These are phyloP conservation scores for Blastomyces gilchristii DNA, from an alignment of 2,329 filamentous ascomycete genomes.

Conservation along the genomic window DNA sequence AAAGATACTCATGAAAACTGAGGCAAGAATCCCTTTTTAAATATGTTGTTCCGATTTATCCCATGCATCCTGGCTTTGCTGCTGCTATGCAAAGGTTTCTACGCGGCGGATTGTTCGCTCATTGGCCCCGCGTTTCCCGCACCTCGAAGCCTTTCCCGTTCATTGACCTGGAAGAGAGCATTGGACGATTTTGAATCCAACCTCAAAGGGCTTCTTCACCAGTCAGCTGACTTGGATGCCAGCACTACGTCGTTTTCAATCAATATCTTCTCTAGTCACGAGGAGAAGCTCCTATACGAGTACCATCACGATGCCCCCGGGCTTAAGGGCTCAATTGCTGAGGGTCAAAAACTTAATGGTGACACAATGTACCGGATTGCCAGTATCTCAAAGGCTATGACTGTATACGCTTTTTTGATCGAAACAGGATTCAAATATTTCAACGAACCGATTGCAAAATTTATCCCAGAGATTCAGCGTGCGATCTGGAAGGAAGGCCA, in stretches of 20 bases:
- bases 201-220: background rate
- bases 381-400: slow-evolving; percentile 40
- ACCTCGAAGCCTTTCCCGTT: background rate
- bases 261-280: slow-evolving; percentile 12
- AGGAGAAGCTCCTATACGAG: slow-evolving; percentile 13
- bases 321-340: slow-evolving; percentile 17
- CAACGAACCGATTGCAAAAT: slow-evolving; percentile 35
- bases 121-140: slow-evolving; percentile 4
- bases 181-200: slow-evolving; percentile 2
- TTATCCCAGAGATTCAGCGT: slow-evolving; percentile 33
- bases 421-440: slow-evolving; percentile 34
- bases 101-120: background rate
- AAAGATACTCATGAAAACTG: background rate
- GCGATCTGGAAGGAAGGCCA: background rate
- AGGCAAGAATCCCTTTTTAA: background rate
- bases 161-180: slow-evolving; percentile 1
- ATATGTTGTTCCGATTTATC: background rate
- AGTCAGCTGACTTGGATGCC: background rate
- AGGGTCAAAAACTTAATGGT: slow-evolving; percentile 17
- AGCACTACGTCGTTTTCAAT: slow-evolving; percentile 16
- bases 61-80: background rate
- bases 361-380: slow-evolving; percentile 34
- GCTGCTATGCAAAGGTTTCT: background rate
- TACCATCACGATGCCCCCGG: slow-evolving; percentile 8
- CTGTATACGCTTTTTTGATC: slow-evolving; percentile 34